A percentile compares a stretch with the other conserved stretches of the same genome.
These are phyloP conservation scores for Salix brachista DNA, from an alignment of 345 rosid species.

Conservation along the genomic window DNA sequence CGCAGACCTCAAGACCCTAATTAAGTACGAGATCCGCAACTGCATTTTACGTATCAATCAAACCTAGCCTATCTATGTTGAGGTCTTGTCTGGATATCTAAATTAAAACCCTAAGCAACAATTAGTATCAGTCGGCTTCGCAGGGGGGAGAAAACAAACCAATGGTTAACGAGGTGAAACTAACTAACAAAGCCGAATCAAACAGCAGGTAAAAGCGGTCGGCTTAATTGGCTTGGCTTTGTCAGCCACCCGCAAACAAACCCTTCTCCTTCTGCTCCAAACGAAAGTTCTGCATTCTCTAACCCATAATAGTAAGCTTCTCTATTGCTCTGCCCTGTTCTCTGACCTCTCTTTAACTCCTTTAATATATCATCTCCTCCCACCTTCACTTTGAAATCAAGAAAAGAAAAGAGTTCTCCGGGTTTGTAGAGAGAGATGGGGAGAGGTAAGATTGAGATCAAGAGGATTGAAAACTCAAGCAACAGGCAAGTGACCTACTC, in stretches of 20 bases:
- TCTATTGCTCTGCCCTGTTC: constrained; percentile 21
- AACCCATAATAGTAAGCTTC: constrained; percentile 43
- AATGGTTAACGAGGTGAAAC: constrained; percentile 37
- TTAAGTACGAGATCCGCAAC: background rate
- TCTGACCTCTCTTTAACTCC: constrained; percentile 11
- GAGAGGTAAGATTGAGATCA: constrained; percentile 78
- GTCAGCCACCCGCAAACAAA: constrained; percentile 42
- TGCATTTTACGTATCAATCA: constrained; percentile 3
- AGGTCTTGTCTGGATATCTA: background rate
- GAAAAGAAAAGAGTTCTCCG: constrained; percentile 8
- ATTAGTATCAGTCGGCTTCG: background rate
- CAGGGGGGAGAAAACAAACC: constrained; percentile 16
- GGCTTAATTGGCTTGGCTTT: constrained; percentile 46
- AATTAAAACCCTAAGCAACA: background rate
- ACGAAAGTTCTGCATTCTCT: constrained; percentile 49
- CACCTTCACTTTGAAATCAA: constrained; percentile 12
- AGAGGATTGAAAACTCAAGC: constrained; percentile 71
- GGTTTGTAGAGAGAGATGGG: constrained; percentile 39
- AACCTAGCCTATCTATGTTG: background rate
- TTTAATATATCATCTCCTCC: constrained; percentile 14
- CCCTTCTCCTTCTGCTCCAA: constrained; percentile 42
- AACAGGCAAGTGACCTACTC: constrained; percentile 76
- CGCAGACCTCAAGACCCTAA: background rate
- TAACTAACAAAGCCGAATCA: constrained; percentile 21
- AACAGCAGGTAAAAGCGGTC: constrained; percentile 19